phyloP scores from a whole-genome alignment of 352 stramenopile species.

The Phytophthora kernoviae region DNA sequence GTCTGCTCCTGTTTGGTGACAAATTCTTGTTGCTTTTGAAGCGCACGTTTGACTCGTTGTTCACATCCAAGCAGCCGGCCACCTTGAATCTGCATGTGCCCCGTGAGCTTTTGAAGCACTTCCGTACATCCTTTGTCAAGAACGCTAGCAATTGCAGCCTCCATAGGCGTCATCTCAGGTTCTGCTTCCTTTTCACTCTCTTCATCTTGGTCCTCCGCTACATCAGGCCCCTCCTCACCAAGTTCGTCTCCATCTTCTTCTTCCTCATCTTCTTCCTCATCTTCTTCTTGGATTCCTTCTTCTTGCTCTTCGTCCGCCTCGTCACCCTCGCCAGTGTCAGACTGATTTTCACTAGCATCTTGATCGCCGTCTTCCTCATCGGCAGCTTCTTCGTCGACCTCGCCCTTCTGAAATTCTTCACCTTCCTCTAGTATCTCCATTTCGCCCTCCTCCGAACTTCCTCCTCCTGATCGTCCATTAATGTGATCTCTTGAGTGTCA shows the following conservation, averaged over 20 bases:
- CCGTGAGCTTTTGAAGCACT: constrained; percentile 15
- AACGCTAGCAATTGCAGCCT: constrained; percentile 23
- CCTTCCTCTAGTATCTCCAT: constrained; percentile 2
- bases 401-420: no score
- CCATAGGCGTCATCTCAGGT: constrained; percentile 16
- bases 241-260: constrained; percentile 4
- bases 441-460: neutral
- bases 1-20: constrained; percentile 5
- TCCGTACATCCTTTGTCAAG: constrained; percentile 23
- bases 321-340: neutral
- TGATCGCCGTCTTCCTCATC: constrained; percentile 6
- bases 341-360: constrained; percentile 2
- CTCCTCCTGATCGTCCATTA: constrained; percentile 6
- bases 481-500: constrained; percentile 1
- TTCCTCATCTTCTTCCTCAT: constrained; percentile 4
- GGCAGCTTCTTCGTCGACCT: neutral
- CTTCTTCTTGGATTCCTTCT: neutral
- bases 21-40: constrained; percentile 6
- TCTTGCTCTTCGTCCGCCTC: constrained; percentile 6
- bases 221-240: neutral
- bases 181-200: constrained; percentile 4
- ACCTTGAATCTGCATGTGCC: constrained; percentile 11
- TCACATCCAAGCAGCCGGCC: constrained; percentile 13
- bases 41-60: constrained; percentile 13
- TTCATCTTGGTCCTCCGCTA: neutral